Percentiles rank a stretch among this genome's conserved stretches.
Evolutionary conservation across 129 eudicot species (phyloP).

Genomic region (Sambucus nigra): DNA sequence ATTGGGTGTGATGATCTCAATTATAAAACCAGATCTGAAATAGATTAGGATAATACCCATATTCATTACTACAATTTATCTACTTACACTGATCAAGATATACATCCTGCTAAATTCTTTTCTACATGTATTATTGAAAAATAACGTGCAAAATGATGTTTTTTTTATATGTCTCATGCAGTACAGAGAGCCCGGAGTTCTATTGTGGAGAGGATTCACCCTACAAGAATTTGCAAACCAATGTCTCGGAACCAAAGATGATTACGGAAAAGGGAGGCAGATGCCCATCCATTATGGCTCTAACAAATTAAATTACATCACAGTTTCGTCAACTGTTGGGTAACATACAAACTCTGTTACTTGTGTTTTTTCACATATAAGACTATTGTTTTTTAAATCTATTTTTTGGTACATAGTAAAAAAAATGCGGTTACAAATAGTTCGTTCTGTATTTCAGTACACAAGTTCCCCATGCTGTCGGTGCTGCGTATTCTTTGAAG

Average conservation of each 20-base stretch:
- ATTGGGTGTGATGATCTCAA: too few relatives aligned
- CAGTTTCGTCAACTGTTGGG: constrained; percentile 87
- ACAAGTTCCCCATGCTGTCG: constrained; percentile 92
- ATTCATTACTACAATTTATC: too few relatives aligned
- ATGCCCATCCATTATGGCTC: constrained; percentile 97
- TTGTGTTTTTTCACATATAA: neutral
- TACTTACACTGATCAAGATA: too few relatives aligned
- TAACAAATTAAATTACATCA: constrained; percentile 61
- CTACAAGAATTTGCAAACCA: constrained; percentile 88
- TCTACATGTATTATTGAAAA: neutral
- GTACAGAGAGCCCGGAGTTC: constrained; percentile 97
- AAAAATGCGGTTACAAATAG: neutral
- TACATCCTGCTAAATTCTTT: neutral
- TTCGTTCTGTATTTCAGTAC: constrained; percentile 34
- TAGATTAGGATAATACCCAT: too few relatives aligned
- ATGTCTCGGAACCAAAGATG: constrained; percentile 64
- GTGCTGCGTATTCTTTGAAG: constrained; percentile 91
- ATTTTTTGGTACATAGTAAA: too few relatives aligned
- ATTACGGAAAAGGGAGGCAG: constrained; percentile 85
- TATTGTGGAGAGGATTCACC: constrained; percentile 90
- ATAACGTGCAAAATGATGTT: constrained; percentile 1
- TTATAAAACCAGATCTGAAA: too few relatives aligned
- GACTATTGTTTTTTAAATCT: too few relatives aligned
- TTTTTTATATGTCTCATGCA: constrained; percentile 22
- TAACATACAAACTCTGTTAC: constrained; percentile 25